Evolutionary conservation across 23 red algal genomes (phyloP).

Genomic region (Gracilaria gracilis): DNA sequence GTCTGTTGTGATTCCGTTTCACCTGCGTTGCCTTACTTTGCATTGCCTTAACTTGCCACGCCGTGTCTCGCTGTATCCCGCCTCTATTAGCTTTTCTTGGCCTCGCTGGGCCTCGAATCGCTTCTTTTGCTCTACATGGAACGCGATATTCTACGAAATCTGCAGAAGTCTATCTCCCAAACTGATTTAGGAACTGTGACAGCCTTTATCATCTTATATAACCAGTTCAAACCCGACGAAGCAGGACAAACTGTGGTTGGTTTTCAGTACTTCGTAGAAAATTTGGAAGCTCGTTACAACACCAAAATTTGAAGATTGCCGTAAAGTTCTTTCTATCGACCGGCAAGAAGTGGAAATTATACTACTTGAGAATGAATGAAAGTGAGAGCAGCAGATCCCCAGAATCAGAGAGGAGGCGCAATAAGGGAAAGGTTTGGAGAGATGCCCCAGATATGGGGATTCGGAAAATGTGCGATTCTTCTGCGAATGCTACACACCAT

Average conservation of each 20-base stretch:
- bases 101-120: too few species aligned
- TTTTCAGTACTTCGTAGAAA: constrained; percentile 37
- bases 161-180: constrained; percentile 5
- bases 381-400: background rate
- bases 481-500: too few species aligned
- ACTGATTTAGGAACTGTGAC: constrained; percentile 14
- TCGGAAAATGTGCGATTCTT: too few species aligned
- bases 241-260: constrained; percentile 7
- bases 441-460: background rate
- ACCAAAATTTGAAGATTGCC: too few species aligned
- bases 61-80: too few species aligned
- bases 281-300: constrained; percentile 21
- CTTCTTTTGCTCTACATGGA: constrained; percentile 18
- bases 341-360: background rate
- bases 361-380: constrained; percentile 31
- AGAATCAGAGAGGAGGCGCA: too few species aligned
- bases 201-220: constrained; percentile 13
- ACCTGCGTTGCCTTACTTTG: too few species aligned
- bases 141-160: background rate
- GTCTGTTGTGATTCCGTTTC: too few species aligned
- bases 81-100: too few species aligned
- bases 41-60: too few species aligned
- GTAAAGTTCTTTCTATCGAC: too few species aligned
- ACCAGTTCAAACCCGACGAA: constrained; percentile 1
- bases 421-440: constrained; percentile 7